Base-by-base conservation (phyloP, 768 basidiomycete species). In the Kwoniella heveanensis region DNA sequence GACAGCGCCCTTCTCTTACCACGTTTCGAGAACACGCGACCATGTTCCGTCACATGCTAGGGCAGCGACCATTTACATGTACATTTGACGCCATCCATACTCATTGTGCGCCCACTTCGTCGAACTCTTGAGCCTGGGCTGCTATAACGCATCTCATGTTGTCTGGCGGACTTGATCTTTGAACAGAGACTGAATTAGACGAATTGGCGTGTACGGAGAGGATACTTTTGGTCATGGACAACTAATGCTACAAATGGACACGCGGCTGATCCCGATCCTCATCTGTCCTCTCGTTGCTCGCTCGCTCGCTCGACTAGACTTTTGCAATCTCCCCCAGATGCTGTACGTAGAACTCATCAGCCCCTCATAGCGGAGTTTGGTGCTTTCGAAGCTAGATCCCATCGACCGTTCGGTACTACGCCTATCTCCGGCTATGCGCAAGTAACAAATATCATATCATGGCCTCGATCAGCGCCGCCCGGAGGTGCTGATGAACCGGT, bases 331-430 rank as follows among this genome's bases (percentile, higher is more conserved):
- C n/a, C n/a, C n/a, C n/a, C n/a, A n/a, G n/a, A n/a, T n/a, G n/a
- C n/a, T 19, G 10, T 7, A 19, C 39, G 10, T 44, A 36, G 17
- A 44, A 8, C 39, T 44, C 39, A 44, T 44, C 39, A 9, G 17
- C 39, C 39, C 39, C 39, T 44, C 39, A 44, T 44, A 17, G 39
- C 39, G 39, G 39, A 44, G 15, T 44, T 44, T 8, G 39, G 39
- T 3, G 39, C 39, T 44, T 44, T 44, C 39, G 39, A 44, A 44
- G 39, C 39, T 44, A 44, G 39, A 44, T 44, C 39, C 39, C 39
- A 44, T 19, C 39, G 39, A 3, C 39, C 39, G 39, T 44, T 7
- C 8, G 17, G 39, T 17, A 44, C 15, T 17, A n/a, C n/a, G n/a
- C n/a, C n/a, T n/a, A 44, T 44, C 39, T 44, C 39, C 10, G 39